Base-by-base conservation (phyloP, 805 yeast species). In the Kodamaea laetipori region DNA sequence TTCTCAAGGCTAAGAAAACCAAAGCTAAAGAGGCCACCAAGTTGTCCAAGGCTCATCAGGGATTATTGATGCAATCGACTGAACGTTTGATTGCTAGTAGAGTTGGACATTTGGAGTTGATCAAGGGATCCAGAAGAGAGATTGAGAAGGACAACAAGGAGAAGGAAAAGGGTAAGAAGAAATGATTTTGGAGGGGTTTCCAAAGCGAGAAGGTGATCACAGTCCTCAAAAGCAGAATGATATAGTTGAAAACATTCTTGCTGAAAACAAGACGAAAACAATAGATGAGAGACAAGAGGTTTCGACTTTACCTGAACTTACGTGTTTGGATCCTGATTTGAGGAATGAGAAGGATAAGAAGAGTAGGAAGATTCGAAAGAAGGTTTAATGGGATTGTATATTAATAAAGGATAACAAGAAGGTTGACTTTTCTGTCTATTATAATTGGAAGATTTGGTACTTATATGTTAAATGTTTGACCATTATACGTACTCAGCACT, bases 41-140 rank as follows among this genome's bases (percentile, higher is more conserved):
- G 53, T 67, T 85, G 45, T 69, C 75, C 39, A 84, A 82, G 61
- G 71, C 74, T 31, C 86, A 80, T 57, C 63, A 72, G 30, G 75
- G 79, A 3, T 78, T 73, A 53, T 79, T 71, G 60, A 72, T 66
- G 38, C 58, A 79, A 3, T 72, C 78, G 32, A 92, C 98, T 3
- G 99, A 92, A 66, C 89, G 81, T 67, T 73, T 89, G 45, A 80
- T 92, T 53, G 83, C 97, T 1, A 76, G 95, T 44, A 78, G 92
- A 61, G 97, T 92, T 6, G 99, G 99, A 18, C 98, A 92, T 64
- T 74, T 92, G 56, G 99, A 92, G 67, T 62, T 92, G 30, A 70
- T 92, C 51, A 90, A 87, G 64, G 99, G 99, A 11, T 82, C 94
- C 6, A 81, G 97, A 71, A 80, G 95, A 67, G 80, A 86, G 55